Evolutionary conservation across 148 eudicot species (phyloP).

Genomic region (Camellia lanceoleosa): DNA sequence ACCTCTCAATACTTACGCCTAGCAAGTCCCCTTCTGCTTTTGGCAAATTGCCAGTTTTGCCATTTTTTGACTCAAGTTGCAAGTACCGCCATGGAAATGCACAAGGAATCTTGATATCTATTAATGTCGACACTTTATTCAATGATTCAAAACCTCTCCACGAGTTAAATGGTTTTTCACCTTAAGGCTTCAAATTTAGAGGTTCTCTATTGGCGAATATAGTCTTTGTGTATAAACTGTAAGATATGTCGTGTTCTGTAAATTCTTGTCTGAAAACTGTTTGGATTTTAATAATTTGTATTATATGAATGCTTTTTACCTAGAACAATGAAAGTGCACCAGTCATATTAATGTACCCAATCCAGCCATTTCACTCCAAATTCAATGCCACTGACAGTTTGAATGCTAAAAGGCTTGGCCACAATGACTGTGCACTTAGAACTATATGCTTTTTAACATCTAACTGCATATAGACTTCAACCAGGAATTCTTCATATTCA

Average conservation of each 20-base stretch:
- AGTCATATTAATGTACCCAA: too few species aligned
- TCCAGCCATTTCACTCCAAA: too few species aligned
- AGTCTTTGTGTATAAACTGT: neutral
- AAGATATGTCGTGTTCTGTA: neutral
- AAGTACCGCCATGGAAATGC: neutral
- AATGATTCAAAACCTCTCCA: neutral
- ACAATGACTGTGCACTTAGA: neutral
- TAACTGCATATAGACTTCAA: neutral
- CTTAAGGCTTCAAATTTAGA: neutral
- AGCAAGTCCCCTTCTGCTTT: neutral
- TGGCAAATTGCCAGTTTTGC: neutral
- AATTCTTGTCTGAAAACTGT: neutral
- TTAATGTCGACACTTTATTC: neutral
- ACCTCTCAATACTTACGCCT: neutral
- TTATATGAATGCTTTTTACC: neutral
- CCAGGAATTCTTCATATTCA: neutral
- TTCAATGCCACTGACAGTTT: too few species aligned
- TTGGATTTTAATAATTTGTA: neutral
- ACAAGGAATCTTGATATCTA: neutral
- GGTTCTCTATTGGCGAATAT: neutral
- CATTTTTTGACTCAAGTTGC: neutral
- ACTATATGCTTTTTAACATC: too few species aligned
- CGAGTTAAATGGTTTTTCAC: neutral
- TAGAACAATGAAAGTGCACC: too few species aligned
- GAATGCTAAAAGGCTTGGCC: neutral